phyloP scores from a whole-genome alignment of 345 rosid species.

The Rubroshorea leprosula region DNA sequence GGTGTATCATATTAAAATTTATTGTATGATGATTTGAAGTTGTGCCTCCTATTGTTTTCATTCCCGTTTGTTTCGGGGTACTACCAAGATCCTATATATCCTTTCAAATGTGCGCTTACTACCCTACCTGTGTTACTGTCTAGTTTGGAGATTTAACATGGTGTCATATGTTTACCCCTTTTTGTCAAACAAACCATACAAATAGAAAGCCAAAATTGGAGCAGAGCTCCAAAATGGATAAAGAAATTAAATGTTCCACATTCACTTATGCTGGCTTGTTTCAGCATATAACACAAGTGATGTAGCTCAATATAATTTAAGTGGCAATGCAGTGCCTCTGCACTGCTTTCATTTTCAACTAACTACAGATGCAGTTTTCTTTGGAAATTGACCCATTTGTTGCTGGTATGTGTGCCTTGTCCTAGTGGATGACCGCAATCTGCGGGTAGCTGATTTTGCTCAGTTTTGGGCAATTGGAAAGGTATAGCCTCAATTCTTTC shows the following conservation, averaged over 20 bases:
- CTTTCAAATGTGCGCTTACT: neutral
- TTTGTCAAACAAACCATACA: conserved; percentile 4
- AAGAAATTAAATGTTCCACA: conserved; percentile 21
- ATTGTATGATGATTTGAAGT: conserved; percentile 26
- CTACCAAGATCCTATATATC: neutral
- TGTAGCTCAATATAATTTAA: conserved; percentile 57
- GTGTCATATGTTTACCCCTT: conserved; percentile 11
- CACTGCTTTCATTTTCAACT: conserved; percentile 82
- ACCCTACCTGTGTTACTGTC: conserved; percentile 21
- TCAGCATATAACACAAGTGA: conserved; percentile 31
- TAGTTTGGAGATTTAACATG: conserved; percentile 24
- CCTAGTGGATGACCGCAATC: conserved; percentile 99
- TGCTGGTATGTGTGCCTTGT: conserved; percentile 94
- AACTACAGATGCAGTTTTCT: conserved; percentile 96
- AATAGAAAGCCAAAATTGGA: conserved; percentile 12
- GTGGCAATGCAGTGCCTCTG: conserved; percentile 78
- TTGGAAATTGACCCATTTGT: conserved; percentile 95
- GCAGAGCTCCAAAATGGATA: conserved; percentile 25
- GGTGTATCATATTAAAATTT: conserved; percentile 18
- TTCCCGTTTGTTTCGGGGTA: conserved; percentile 15
- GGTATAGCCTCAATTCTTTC: conserved; percentile 84
- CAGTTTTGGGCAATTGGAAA: conserved; percentile 99
- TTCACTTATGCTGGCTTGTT: conserved; percentile 20
- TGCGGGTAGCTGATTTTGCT: conserved; percentile 99
- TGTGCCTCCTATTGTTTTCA: conserved; percentile 18